Evolutionary conservation across 2,329 filamentous ascomycete species (phyloP).

Genomic region (Phialophora chinensis): DNA sequence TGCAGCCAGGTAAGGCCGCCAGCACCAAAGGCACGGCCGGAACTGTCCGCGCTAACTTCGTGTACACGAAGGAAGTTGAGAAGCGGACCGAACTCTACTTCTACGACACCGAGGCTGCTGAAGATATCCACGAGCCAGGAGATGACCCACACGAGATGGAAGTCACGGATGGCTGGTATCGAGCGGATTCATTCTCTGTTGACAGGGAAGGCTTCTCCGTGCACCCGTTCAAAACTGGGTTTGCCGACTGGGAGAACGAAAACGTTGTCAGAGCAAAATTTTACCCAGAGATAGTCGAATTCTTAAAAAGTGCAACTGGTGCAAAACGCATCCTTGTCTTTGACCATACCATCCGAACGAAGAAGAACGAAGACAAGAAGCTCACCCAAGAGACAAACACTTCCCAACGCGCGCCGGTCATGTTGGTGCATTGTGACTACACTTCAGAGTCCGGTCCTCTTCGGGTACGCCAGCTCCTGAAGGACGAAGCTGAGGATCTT

Average conservation of each 20-base stretch:
- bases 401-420: conserved; percentile 36
- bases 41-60: conserved; percentile 52
- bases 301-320: conserved; percentile 54
- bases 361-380: conserved; percentile 39
- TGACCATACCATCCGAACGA: conserved; percentile 56
- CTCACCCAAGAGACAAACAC: conserved; percentile 42
- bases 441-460: conserved; percentile 52
- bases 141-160: conserved; percentile 47
- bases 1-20: conserved; percentile 42
- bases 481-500: conserved; percentile 51
- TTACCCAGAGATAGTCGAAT: conserved; percentile 55
- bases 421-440: conserved; percentile 52
- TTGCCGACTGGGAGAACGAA: conserved; percentile 49
- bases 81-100: conserved; percentile 48
- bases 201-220: conserved; percentile 56
- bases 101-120: conserved; percentile 47
- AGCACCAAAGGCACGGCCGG: conserved; percentile 35
- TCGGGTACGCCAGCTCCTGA: conserved; percentile 54
- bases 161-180: conserved; percentile 52
- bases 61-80: conserved; percentile 55
- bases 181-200: conserved; percentile 51
- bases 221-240: conserved; percentile 49
- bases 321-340: conserved; percentile 56
- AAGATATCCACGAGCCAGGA: conserved; percentile 51
- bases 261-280: conserved; percentile 48